Evolutionary conservation across 495 filamentous ascomycete genomes (phyloP).

Genomic region (Penicillium bialowiezense): DNA sequence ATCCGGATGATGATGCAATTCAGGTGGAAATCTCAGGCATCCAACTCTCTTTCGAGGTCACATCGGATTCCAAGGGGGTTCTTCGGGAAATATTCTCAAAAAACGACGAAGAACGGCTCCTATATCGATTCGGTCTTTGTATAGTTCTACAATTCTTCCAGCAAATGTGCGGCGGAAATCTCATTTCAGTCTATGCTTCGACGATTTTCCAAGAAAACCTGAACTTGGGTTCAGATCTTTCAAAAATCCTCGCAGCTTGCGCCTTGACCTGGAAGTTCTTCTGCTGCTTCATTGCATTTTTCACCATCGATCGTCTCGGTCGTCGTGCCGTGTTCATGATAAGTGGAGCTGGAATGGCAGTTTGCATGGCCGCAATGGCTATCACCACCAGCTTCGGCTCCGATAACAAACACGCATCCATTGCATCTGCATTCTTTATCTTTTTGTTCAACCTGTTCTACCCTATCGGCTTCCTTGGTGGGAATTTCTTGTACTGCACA

Average conservation of each 20-base stretch:
- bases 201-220: conserved; percentile 38
- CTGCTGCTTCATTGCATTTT: conserved; percentile 46
- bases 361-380: conserved; percentile 48
- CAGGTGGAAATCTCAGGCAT: conserved; percentile 38
- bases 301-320: conserved; percentile 52
- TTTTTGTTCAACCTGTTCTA: conserved; percentile 62
- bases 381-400: conserved; percentile 36
- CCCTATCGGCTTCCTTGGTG: conserved; percentile 56
- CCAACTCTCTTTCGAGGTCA: conserved; percentile 35
- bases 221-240: conserved; percentile 18
- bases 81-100: not conserved
- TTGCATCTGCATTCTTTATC: conserved; percentile 52
- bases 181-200: conserved; percentile 31
- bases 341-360: conserved; percentile 46
- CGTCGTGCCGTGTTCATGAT: conserved; percentile 54
- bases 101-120: conserved; percentile 24
- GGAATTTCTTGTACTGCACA: conserved; percentile 56
- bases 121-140: conserved; percentile 34
- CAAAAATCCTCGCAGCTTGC: conserved; percentile 30
- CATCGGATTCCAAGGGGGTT: not conserved
- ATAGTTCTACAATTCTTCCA: conserved; percentile 43
- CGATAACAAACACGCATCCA: conserved; percentile 12
- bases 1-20: conserved; percentile 26
- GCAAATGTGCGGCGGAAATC: conserved; percentile 40
- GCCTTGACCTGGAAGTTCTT: conserved; percentile 52